phyloP scores from a whole-genome alignment of 371 early-diverging fungal species.

The Syncephalastrum sp. region DNA sequence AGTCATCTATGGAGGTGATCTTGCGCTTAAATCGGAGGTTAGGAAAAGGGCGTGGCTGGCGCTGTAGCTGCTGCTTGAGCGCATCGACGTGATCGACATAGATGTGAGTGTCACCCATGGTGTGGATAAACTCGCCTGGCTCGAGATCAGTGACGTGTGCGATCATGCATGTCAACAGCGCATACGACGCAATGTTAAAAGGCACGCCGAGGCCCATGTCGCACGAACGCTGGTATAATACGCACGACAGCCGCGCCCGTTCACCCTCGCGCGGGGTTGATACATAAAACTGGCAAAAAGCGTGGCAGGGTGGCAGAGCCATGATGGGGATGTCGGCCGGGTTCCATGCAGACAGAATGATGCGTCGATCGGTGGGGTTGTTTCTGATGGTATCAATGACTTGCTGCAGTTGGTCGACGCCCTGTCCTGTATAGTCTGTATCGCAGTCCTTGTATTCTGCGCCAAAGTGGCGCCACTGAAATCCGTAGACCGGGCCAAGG shows the following conservation, averaged over 20 bases:
- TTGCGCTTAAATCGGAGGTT: conserved; percentile 68
- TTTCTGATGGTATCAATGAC: conserved; percentile 88
- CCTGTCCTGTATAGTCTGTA: conserved; percentile 91
- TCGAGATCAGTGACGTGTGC: conserved; percentile 88
- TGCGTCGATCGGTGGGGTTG: conserved; percentile 91
- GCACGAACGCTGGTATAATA: conserved; percentile 98
- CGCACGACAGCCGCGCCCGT: conserved; percentile 78
- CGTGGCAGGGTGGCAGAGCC: conserved; percentile 97
- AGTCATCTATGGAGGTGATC: conserved; percentile 79
- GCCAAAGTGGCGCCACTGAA: conserved; percentile 99
- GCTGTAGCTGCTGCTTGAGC: conserved; percentile 78
- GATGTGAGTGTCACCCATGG: conserved; percentile 98
- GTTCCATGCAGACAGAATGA: conserved; percentile 99
- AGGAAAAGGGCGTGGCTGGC: conserved; percentile 91
- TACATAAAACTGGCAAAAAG: conserved; percentile 94
- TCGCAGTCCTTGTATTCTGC: conserved; percentile 90
- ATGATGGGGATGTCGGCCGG: conserved; percentile 83
- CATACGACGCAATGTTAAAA: conserved; percentile 99
- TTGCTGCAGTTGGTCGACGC: conserved; percentile 93
- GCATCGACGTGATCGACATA: conserved; percentile 95
- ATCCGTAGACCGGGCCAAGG: conserved; percentile 99
- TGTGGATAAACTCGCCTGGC: conserved; percentile 93
- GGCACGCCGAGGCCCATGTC: conserved; percentile 99
- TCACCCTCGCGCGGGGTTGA: conserved; percentile 56
- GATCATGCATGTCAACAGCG: conserved; percentile 92